Percentiles rank a stretch among this genome's conserved stretches.
These are phyloP conservation scores for Nicotiana tabacum DNA, from an alignment of 257 asterid genomes.

Conservation along the genomic window DNA sequence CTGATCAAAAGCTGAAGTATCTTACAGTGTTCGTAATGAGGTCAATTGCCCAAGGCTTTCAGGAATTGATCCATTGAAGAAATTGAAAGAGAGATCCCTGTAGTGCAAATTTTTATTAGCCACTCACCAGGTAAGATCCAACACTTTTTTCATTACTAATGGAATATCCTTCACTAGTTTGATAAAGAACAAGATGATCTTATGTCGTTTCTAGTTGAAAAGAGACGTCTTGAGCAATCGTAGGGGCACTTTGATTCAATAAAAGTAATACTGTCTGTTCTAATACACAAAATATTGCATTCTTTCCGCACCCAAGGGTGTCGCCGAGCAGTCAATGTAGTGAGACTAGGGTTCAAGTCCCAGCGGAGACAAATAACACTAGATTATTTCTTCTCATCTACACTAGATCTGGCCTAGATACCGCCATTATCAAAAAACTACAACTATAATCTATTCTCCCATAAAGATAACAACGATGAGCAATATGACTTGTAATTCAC, in stretches of 20 bases:
- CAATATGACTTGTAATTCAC: not conserved
- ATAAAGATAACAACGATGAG: not conserved
- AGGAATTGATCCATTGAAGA: slow-evolving; percentile 86
- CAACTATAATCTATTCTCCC: not conserved
- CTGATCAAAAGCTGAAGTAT: slow-evolving; percentile 17
- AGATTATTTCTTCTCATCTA: too few species aligned
- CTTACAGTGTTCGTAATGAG: slow-evolving; percentile 71
- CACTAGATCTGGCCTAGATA: too few species aligned
- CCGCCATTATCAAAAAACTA: too few species aligned
- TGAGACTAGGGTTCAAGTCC: too few species aligned
- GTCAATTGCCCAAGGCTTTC: slow-evolving; percentile 79
- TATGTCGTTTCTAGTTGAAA: slow-evolving; percentile 1
- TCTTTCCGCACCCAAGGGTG: not conserved
- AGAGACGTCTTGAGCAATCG: slow-evolving; percentile 11
- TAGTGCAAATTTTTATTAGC: slow-evolving; percentile 19
- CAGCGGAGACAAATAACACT: too few species aligned
- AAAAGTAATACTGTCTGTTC: slow-evolving; percentile 11
- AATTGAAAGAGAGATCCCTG: slow-evolving; percentile 95
- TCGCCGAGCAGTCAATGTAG: too few species aligned
- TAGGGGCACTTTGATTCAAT: slow-evolving; percentile 8
- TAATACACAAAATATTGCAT: not conserved
- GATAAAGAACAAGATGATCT: slow-evolving; percentile 8
- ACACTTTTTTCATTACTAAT: slow-evolving; percentile 1
- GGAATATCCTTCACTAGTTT: slow-evolving; percentile 14
- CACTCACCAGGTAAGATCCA: not conserved